Conservation (phyloP, 2,329 filamentous ascomycete species). For the Periconia digitata region DNA sequence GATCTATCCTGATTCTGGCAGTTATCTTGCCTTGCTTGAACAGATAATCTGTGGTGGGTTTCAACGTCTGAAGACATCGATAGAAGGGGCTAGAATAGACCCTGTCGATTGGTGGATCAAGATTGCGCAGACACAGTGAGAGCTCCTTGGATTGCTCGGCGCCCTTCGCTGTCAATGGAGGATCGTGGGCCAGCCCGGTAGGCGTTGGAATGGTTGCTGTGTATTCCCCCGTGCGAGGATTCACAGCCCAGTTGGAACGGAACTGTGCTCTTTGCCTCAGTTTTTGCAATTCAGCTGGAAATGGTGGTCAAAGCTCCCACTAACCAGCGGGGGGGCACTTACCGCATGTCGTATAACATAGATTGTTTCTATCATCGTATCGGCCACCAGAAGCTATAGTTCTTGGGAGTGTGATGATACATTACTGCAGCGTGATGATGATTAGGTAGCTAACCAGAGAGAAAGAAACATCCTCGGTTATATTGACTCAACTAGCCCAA, state of each 20-base stretch:
- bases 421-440: too few species aligned
- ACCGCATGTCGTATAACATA: conserved; percentile 55
- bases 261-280: conserved; percentile 55
- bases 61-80: conserved; percentile 43
- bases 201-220: conserved; percentile 67
- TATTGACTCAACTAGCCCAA: too few species aligned
- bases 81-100: conserved; percentile 65
- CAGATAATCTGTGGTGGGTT: conserved; percentile 40
- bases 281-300: conserved; percentile 7
- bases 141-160: conserved; percentile 81
- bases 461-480: too few species aligned
- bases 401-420: not conserved
- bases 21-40: conserved; percentile 31
- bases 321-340: conserved; percentile 41
- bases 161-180: conserved; percentile 82
- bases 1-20: conserved; percentile 53
- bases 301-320: conserved; percentile 8
- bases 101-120: conserved; percentile 68
- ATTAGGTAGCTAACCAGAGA: too few species aligned
- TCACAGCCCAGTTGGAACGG: conserved; percentile 85
- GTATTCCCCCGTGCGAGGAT: conserved; percentile 79
- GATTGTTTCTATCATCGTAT: conserved; percentile 48
- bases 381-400: not conserved
- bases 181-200: conserved; percentile 85
- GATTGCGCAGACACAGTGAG: conserved; percentile 61